Percentiles rank a stretch among this genome's conserved stretches.
Conservation (phyloP, 129 eudicot species). For the Tagetes patula region DNA sequence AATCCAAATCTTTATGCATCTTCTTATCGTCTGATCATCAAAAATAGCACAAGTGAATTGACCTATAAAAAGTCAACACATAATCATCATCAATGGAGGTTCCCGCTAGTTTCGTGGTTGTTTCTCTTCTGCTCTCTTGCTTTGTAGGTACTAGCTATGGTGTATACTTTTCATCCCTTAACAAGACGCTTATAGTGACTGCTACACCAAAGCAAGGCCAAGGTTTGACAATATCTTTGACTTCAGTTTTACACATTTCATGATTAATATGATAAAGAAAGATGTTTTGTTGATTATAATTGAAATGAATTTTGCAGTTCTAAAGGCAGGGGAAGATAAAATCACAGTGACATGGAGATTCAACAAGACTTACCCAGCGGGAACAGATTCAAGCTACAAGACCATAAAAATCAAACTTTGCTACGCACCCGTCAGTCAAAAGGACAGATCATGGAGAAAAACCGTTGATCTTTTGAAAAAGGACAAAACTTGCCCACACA, state of each 20-base stretch:
- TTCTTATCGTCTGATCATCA: conserved; percentile 29
- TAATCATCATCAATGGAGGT: conserved; percentile 44
- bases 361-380: conserved; percentile 37
- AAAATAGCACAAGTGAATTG: conserved; percentile 18
- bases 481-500: conserved; percentile 66
- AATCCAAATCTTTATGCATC: conserved; percentile 21
- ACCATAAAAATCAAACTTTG: conserved; percentile 58
- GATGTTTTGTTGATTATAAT: not conserved
- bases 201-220: conserved; percentile 37
- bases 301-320: conserved; percentile 32
- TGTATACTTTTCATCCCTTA: conserved; percentile 50
- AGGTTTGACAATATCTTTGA: conserved; percentile 37
- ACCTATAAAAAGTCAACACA: conserved; percentile 20
- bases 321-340: conserved; percentile 52
- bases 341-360: conserved; percentile 57
- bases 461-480: conserved; percentile 44
- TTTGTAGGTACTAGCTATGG: conserved; percentile 44
- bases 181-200: conserved; percentile 38
- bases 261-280: not conserved
- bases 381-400: conserved; percentile 47
- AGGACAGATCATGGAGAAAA: conserved; percentile 69
- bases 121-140: conserved; percentile 40
- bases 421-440: conserved; percentile 64
- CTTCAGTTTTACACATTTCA: conserved; percentile 3
- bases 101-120: conserved; percentile 29